These are phyloP conservation scores for Geotrichum ghanense DNA, from an alignment of 805 yeast species.

Conservation along the genomic window DNA sequence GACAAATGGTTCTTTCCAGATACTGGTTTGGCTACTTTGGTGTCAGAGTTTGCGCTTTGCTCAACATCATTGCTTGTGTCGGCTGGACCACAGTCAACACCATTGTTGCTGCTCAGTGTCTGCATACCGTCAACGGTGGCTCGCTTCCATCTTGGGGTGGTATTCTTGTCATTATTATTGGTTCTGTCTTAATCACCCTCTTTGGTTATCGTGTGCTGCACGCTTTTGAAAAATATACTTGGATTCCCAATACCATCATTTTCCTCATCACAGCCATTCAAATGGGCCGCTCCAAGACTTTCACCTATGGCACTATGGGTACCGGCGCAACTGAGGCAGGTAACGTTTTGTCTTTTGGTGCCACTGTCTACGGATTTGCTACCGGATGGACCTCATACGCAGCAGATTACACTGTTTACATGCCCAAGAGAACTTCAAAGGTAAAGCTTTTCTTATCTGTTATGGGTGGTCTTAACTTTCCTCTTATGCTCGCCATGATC, in stretches of 20 bases:
- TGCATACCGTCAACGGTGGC: conserved; percentile 59
- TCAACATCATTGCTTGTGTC: conserved; percentile 76
- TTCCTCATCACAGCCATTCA: conserved; percentile 74
- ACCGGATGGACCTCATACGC: conserved; percentile 94
- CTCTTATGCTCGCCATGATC: conserved; percentile 60
- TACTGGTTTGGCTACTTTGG: conserved; percentile 66
- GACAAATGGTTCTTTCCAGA: conserved; percentile 78
- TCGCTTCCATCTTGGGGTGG: conserved; percentile 86
- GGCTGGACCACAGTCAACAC: conserved; percentile 96
- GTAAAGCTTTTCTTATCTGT: conserved; percentile 53
- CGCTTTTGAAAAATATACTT: conserved; percentile 69
- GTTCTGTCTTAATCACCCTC: conserved; percentile 62
- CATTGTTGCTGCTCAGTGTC: conserved; percentile 76
- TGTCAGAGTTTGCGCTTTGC: conserved; percentile 63
- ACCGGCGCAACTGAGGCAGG: conserved; percentile 66
- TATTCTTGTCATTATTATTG: conserved; percentile 53
- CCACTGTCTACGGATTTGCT: conserved; percentile 76
- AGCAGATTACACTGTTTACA: conserved; percentile 84
- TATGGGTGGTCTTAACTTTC: conserved; percentile 49
- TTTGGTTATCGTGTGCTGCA: conserved; percentile 82
- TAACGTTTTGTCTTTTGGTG: conserved; percentile 67
- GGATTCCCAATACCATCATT: conserved; percentile 71
- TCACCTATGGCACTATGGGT: conserved; percentile 42
- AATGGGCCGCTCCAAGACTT: conserved; percentile 54
- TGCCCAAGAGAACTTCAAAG: conserved; percentile 53